Evolutionary conservation across 345 rosid species (phyloP).

Genomic region (Eucalyptus guilfoylei): DNA sequence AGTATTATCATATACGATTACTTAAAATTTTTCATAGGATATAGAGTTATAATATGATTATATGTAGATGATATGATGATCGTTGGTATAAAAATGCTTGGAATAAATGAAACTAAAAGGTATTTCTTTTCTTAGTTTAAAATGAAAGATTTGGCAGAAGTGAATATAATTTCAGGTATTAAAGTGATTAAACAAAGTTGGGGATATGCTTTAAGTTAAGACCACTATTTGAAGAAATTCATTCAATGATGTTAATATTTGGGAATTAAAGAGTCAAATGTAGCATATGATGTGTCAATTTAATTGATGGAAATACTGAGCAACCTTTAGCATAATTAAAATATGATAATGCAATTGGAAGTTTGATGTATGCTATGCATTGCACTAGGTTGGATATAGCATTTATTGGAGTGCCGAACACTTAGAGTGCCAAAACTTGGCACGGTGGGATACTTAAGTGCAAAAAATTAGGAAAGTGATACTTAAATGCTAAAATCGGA

Average conservation of each 20-base stretch:
- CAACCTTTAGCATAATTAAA: background rate
- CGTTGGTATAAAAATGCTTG: background rate
- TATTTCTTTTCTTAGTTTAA: background rate
- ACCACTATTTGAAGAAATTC: background rate
- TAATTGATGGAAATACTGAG: background rate
- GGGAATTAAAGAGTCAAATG: background rate
- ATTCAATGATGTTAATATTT: background rate
- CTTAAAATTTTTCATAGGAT: too few species aligned
- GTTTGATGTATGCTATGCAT: background rate
- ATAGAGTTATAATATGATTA: background rate
- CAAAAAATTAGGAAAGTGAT: too few species aligned
- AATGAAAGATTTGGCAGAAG: background rate
- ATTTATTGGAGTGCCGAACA: background rate
- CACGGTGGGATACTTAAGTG: too few species aligned
- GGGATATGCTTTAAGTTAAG: background rate
- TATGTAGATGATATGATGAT: background rate
- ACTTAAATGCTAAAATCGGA: too few species aligned
- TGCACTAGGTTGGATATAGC: background rate
- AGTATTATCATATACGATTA: background rate
- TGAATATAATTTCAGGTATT: background rate
- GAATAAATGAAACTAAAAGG: background rate
- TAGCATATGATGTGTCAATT: background rate
- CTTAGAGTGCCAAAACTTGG: too few species aligned
- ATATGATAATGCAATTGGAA: background rate
- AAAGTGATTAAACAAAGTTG: background rate